phyloP scores from a whole-genome alignment of 1,284 basidiomycete species.

The Tilletia indica region DNA sequence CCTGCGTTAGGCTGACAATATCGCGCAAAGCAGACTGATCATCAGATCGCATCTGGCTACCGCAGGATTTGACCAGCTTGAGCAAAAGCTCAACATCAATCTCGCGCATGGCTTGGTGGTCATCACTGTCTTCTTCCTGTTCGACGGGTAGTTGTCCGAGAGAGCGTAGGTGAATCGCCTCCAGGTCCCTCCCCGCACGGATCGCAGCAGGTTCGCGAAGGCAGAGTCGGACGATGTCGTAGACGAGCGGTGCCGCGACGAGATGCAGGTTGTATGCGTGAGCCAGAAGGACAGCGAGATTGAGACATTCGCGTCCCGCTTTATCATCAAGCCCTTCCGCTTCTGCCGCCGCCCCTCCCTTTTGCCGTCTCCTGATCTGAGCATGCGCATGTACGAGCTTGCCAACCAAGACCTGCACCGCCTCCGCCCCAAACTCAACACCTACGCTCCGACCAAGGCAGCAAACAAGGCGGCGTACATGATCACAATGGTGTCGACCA shows the following conservation, averaged over 20 bases:
- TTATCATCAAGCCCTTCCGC: conserved; percentile 40
- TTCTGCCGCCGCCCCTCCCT: conserved; percentile 6
- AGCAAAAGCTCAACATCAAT: conserved; percentile 81
- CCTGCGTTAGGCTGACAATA: conserved; percentile 45
- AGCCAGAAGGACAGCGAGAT: conserved; percentile 80
- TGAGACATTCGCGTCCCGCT: conserved; percentile 74
- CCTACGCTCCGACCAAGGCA: conserved; percentile 79
- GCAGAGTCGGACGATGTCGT: conserved; percentile 81
- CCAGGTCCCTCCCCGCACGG: conserved; percentile 14
- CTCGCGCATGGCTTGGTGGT: conserved; percentile 64
- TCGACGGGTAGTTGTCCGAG: background rate
- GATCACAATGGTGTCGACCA: conserved; percentile 83
- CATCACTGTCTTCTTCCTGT: too few relatives aligned
- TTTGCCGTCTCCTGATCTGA: conserved; percentile 1
- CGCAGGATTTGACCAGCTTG: conserved; percentile 68
- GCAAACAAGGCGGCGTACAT: conserved; percentile 85
- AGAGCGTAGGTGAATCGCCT: conserved; percentile 4
- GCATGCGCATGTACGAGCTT: conserved; percentile 30
- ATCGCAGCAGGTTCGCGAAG: conserved; percentile 60
- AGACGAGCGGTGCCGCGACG: conserved; percentile 79
- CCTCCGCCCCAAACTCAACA: conserved; percentile 76
- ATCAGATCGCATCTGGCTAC: conserved; percentile 44
- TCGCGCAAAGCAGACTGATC: conserved; percentile 44
- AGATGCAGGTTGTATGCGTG: conserved; percentile 96
- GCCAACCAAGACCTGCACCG: conserved; percentile 40